Conservation (phyloP, 1,284 basidiomycete genomes). For the Pascua guehoae region DNA sequence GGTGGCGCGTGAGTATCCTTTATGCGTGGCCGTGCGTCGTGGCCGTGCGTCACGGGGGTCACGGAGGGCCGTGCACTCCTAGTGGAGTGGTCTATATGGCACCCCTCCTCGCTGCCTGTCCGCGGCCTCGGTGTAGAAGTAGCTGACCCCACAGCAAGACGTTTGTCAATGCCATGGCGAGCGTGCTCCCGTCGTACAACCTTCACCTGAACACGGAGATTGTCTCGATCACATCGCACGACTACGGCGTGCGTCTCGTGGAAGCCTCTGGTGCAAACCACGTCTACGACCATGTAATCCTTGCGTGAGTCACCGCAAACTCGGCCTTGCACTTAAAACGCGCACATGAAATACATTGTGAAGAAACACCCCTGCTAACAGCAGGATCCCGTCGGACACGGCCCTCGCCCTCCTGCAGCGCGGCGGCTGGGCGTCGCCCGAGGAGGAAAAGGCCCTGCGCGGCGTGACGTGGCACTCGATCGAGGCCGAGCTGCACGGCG, state of each 20-base stretch:
- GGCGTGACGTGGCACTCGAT: conserved; percentile 68
- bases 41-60: conserved; percentile 46
- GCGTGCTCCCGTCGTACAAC: conserved; percentile 55
- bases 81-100: too few species aligned
- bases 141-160: conserved; percentile 48
- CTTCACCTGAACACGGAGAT: conserved; percentile 64
- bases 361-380: conserved; percentile 2
- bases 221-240: conserved; percentile 29
- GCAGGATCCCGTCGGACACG: conserved; percentile 62
- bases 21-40: too few species aligned
- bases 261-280: conserved; percentile 39
- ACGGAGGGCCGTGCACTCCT: conserved; percentile 16
- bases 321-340: too few species aligned
- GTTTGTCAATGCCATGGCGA: conserved; percentile 66
- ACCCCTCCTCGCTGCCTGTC: too few species aligned
- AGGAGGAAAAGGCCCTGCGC: conserved; percentile 61
- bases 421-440: conserved; percentile 55
- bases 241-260: conserved; percentile 33
- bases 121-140: too few species aligned
- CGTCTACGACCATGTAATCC: conserved; percentile 69
- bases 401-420: conserved; percentile 59
- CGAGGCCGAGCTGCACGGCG: conserved; percentile 63
- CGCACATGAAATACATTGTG: too few species aligned
- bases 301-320: conserved; percentile 56
- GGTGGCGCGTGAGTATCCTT: conserved; percentile 56